Evolutionary conservation across 208 protist genomes (phyloP).

Genomic region (Acanthamoeba healyi): DNA sequence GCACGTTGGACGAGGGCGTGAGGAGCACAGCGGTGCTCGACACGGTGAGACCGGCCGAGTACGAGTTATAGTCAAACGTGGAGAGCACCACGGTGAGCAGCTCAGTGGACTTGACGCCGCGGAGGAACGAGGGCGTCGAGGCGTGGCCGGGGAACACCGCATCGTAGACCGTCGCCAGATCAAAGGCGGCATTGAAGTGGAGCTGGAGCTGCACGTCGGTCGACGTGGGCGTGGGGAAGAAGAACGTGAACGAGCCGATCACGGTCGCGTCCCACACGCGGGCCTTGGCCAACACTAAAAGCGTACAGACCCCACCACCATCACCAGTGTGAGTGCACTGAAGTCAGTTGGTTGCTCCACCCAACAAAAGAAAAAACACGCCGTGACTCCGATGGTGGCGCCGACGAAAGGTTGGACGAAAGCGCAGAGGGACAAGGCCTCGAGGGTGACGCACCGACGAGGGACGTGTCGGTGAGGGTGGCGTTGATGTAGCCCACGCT

Average conservation of each 20-base stretch:
- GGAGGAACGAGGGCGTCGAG: not conserved
- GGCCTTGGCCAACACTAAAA: constrained; percentile 17
- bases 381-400: too few relatives aligned
- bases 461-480: constrained; percentile 15
- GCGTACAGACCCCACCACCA: not conserved
- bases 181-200: constrained; percentile 28
- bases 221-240: constrained; percentile 36
- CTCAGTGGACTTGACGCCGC: not conserved
- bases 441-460: not conserved
- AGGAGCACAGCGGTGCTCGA: not conserved
- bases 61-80: constrained; percentile 20
- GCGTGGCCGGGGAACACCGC: constrained; percentile 7
- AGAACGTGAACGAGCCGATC: constrained; percentile 37
- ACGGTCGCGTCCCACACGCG: not conserved
- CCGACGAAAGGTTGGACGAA: not conserved
- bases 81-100: not conserved
- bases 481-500: constrained; percentile 7
- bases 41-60: not conserved
- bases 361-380: not conserved
- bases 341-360: not conserved
- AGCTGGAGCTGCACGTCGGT: constrained; percentile 46
- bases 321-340: not conserved
- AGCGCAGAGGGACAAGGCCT: not conserved
- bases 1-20: not conserved
- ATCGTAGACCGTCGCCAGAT: not conserved